Evolutionary conservation across 73 alveolate genomes (phyloP).

Genomic region (Stentor roeselii): DNA sequence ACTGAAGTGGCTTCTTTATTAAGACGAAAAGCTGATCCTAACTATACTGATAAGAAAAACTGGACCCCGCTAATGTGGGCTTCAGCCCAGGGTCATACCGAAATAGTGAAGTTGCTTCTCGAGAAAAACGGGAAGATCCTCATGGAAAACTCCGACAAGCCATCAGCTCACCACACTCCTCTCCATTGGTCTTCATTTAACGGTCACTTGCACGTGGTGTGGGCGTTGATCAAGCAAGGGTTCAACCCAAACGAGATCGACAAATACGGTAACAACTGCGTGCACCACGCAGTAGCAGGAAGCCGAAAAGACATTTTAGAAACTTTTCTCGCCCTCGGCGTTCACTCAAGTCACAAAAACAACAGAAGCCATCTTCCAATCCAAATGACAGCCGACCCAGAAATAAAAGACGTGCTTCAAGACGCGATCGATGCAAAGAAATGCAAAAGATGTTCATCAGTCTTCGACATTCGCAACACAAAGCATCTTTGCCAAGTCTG

Average conservation of each 20-base stretch:
- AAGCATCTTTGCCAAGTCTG: conserved; percentile 71
- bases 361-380: conserved; percentile 84
- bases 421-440: conserved; percentile 62
- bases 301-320: conserved; percentile 62
- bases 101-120: conserved; percentile 43
- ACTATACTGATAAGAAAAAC: conserved; percentile 34
- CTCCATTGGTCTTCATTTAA: conserved; percentile 85
- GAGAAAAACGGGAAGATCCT: conserved; percentile 49
- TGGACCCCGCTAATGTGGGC: conserved; percentile 77
- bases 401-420: conserved; percentile 59
- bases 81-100: conserved; percentile 56
- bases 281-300: conserved; percentile 85
- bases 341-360: conserved; percentile 71
- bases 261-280: conserved; percentile 82
- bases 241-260: conserved; percentile 78
- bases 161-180: conserved; percentile 70
- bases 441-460: conserved; percentile 56
- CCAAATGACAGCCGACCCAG: conserved; percentile 65
- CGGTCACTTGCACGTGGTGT: conserved; percentile 73
- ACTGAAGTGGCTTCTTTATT: background rate
- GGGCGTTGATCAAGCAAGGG: conserved; percentile 64
- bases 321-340: conserved; percentile 80
- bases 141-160: conserved; percentile 29
- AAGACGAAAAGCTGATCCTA: conserved; percentile 26
- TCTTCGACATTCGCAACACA: conserved; percentile 72